Base-by-base conservation (phyloP, 2,329 filamentous ascomycete genomes). In the Aspergillus sp. region DNA sequence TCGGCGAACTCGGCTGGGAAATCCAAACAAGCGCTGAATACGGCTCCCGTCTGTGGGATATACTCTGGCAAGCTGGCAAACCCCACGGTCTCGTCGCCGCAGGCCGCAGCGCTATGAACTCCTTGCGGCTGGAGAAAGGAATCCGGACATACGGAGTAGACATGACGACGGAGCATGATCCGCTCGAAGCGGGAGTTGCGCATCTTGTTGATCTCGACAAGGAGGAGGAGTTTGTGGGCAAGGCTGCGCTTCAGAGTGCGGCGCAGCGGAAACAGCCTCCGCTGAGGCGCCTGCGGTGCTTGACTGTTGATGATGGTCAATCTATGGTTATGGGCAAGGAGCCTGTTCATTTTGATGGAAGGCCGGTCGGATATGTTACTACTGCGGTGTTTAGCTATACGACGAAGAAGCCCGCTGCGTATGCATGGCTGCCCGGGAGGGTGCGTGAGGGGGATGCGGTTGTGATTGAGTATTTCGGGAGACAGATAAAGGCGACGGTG, bases 1-100 rank as follows among this genome's bases (percentile, higher is more conserved):
- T 88, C 3, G 86, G 86, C 5, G 86, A 88, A 64, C 73, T 79
- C 0, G 86, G 86, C 1, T 88, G 85, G 84, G 86, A 88, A 68
- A 80, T 88, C 19, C 84, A 86, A 61, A 80, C 85, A 1, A 86
- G 78, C 36, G 83, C 86, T 0, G 86, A 88, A 25, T 81, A 83
- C 42, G 86, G 86, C 0, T 80, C 80, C 11, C 75, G 79, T 1
- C 74, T 88, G 0, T 88, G 86, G 86, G 85, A 88, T 62, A 76
- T 77, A 0, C 71, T 88, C 1, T 86, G 75, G 77, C 70, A 81
- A 32, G 83, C 84, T 1, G 86, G 86, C 0, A 80, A 83, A 62
- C 66, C 75, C 0, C 78, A 85, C 13, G 86, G 85, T 1, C 70
- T 88, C 3, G 76, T 88, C 13, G 84, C 86, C 0, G 86, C 83